A percentile compares a stretch with the other conserved stretches of the same genome.
Conservation (phyloP, 2,329 filamentous ascomycete genomes). For the Hyphodiscus sp. region DNA sequence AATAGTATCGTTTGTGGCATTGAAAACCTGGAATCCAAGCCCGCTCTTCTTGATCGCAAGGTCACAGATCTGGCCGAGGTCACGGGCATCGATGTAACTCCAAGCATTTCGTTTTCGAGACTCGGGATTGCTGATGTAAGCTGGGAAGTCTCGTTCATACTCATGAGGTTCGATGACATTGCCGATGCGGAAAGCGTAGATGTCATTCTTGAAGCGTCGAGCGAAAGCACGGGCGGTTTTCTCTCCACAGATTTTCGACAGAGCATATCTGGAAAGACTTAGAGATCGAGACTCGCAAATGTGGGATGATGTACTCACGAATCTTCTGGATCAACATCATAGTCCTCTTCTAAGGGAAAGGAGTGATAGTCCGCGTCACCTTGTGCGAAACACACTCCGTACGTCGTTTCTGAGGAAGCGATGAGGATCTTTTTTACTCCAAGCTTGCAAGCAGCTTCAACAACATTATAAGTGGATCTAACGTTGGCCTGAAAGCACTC, state of each 20-base stretch:
- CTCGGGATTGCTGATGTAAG: slow-evolving; percentile 43
- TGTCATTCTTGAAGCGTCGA: slow-evolving; percentile 47
- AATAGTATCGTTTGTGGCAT: slow-evolving; percentile 56
- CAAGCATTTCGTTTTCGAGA: slow-evolving; percentile 51
- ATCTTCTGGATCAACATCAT: slow-evolving; percentile 44
- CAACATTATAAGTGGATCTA: slow-evolving; percentile 52
- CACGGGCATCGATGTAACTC: slow-evolving; percentile 56
- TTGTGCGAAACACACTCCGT: slow-evolving; percentile 56
- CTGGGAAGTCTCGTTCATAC: slow-evolving; percentile 46
- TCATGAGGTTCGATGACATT: slow-evolving; percentile 57
- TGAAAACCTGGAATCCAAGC: slow-evolving; percentile 57
- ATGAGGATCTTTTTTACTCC: slow-evolving; percentile 57
- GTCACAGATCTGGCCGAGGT: slow-evolving; percentile 56
- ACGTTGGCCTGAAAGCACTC: slow-evolving; percentile 52
- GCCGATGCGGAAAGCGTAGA: slow-evolving; percentile 56
- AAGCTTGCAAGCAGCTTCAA: slow-evolving; percentile 56
- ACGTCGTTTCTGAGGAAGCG: slow-evolving; percentile 52
- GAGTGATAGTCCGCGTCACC: slow-evolving; percentile 48
- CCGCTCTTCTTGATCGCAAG: slow-evolving; percentile 45
- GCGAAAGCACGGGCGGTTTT: slow-evolving; percentile 49
- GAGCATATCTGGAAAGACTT: slow-evolving; percentile 38
- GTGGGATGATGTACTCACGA: slow-evolving; percentile 23
- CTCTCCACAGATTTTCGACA: slow-evolving; percentile 54
- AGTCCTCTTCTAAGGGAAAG: slow-evolving; percentile 53
- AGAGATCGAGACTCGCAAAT: background rate